Evolutionary conservation across 106 monocot genomes (phyloP), one percentile per base, ranked within the genome.

Genomic region (Dactylorhiza incarnata): DNA sequence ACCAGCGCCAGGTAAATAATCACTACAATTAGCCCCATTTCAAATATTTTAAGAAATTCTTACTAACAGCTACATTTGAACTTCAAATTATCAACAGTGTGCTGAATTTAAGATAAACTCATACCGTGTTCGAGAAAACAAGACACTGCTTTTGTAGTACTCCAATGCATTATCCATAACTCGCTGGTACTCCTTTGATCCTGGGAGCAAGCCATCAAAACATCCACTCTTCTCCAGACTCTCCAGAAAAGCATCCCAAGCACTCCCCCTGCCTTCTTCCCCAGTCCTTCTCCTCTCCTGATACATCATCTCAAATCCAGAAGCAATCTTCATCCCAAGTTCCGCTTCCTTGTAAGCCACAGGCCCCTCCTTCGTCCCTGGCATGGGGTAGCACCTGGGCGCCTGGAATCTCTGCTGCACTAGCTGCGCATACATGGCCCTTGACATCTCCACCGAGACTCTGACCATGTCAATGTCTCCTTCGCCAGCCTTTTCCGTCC

Each of bases 261-360:
- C 84, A 52, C 66, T 76, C 23, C 89, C 94, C 51, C 76, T 88
- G 22, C 84, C 87, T 83, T 91, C 86, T 72, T 83, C 80, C 14
- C 91, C 94, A 14, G 71, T 72, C 9, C 59, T 83, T 46, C 78
- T 81, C 85, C 89, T 94, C 75, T 82, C 87, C 82, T 92, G 92
- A 80, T 99, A 99, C 88, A 99, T 89, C 99, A 99, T 99, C 82
- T 99, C 99, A 71, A 99, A 92, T 49, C 99, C 99, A 22, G 91
- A 94, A 9, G 94, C 83, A n/a, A 99, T 90, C 82, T 99, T 99
- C 94, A 99, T 86, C 25, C 99, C 94, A 54, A 92, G 44, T 70
- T 99, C 99, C 16, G 94, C 89, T 80, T 94, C 99, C 8, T 6
- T 48, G n/a, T 73, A 99, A 23, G 71, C 80, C 45, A 24, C 59